Percentiles rank a stretch among this genome's conserved stretches.
Conservation (phyloP, 2,329 filamentous ascomycete species). For the Colletotrichum sp. region DNA sequence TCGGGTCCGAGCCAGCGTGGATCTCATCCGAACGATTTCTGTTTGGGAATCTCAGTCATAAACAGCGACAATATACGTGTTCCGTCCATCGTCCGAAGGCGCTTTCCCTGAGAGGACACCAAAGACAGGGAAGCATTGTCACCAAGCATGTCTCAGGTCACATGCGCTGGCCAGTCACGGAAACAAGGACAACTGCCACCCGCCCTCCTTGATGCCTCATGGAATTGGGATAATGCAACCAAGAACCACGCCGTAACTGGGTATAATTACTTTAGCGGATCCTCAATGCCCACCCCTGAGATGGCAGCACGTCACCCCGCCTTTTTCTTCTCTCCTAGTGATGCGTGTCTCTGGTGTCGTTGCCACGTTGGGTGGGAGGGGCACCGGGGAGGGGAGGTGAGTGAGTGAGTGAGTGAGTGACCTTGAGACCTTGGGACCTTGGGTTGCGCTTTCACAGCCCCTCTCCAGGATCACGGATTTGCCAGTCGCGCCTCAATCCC, state of each 20-base stretch:
- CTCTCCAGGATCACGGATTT: background rate
- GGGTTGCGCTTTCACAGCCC: background rate
- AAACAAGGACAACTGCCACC: slow-evolving; percentile 5
- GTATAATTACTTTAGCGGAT: slow-evolving; percentile 5
- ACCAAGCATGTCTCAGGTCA: slow-evolving; percentile 19
- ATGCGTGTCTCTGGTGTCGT: background rate
- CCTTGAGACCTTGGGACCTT: background rate
- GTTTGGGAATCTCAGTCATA: slow-evolving; percentile 17
- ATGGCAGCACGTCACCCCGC: slow-evolving; percentile 11
- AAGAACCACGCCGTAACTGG: background rate
- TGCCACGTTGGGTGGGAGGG: background rate
- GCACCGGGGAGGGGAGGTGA: background rate
- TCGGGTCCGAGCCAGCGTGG: slow-evolving; percentile 13
- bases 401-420: background rate
- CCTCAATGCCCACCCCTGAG: slow-evolving; percentile 13
- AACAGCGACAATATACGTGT: slow-evolving; percentile 4
- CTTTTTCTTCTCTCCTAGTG: background rate
- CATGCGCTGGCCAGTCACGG: slow-evolving; percentile 1
- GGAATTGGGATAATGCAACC: slow-evolving; percentile 10
- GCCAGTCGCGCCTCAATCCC: slow-evolving; percentile 11
- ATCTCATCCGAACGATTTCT: slow-evolving; percentile 20
- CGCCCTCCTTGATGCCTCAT: background rate
- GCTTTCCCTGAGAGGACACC: background rate
- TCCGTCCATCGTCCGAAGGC: slow-evolving; percentile 17
- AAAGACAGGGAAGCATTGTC: slow-evolving; percentile 5